These are phyloP conservation scores for Vigna unguiculata DNA, from an alignment of 306 rosid genomes.

Conservation along the genomic window DNA sequence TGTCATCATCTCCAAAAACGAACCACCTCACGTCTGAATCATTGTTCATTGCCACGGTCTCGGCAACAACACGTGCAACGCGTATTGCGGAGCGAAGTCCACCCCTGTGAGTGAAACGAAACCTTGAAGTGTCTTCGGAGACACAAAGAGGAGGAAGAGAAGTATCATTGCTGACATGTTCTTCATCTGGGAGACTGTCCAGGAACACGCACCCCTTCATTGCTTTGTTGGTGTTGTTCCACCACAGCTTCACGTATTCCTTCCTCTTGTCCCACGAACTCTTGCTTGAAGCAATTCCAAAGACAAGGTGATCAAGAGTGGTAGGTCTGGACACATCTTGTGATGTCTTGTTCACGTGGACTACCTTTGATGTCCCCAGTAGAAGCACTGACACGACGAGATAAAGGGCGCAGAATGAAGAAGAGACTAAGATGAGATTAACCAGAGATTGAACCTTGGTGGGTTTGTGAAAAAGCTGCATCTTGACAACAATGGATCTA, in stretches of 20 bases:
- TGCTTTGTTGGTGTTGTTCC: constrained; percentile 56
- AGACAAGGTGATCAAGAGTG: constrained; percentile 73
- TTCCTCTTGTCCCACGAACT: constrained; percentile 69
- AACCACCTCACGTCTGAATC: constrained; percentile 81
- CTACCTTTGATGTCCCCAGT: constrained; percentile 42
- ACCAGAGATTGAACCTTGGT: constrained; percentile 53
- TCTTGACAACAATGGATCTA: constrained; percentile 38
- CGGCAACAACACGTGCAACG: constrained; percentile 78
- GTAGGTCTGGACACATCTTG: constrained; percentile 50
- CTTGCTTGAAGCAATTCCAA: constrained; percentile 79
- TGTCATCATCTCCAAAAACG: constrained; percentile 94
- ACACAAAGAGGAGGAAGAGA: constrained; percentile 76
- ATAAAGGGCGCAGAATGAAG: constrained; percentile 63
- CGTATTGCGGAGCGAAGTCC: constrained; percentile 73
- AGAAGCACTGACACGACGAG: constrained; percentile 56
- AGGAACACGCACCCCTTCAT: constrained; percentile 82
- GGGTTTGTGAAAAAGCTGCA: constrained; percentile 59
- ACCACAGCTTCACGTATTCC: constrained; percentile 72
- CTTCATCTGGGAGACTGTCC: constrained; percentile 54
- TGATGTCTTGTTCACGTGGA: constrained; percentile 37
- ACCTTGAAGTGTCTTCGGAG: constrained; percentile 73
- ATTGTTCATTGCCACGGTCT: constrained; percentile 65
- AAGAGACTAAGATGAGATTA: constrained; percentile 56
- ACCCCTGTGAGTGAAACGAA: constrained; percentile 64
- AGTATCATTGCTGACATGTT: constrained; percentile 1